phyloP scores from a whole-genome alignment of 2,329 filamentous ascomycete genomes.

The Lasiodiplodia gonubiensis region DNA sequence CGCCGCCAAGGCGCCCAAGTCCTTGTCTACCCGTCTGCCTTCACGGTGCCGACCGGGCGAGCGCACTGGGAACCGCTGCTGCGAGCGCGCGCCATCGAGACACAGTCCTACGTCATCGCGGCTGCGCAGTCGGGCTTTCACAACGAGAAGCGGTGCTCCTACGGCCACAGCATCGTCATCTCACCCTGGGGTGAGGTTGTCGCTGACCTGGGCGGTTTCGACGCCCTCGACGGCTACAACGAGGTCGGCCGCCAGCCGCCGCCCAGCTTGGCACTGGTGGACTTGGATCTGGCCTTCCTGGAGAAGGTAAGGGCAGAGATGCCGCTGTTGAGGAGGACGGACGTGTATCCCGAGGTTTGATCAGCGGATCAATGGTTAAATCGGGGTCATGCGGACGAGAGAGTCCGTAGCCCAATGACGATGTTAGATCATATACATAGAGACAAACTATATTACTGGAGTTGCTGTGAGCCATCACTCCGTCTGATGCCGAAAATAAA shows the following conservation, averaged over 20 bases:
- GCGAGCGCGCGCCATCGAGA: constrained; percentile 83
- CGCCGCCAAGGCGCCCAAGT: constrained; percentile 72
- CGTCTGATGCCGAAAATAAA: too few species aligned
- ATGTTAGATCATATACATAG: too few species aligned
- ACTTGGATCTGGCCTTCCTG: constrained; percentile 64
- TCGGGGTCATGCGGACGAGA: too few species aligned
- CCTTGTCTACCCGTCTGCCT: constrained; percentile 86
- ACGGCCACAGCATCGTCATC: constrained; percentile 84
- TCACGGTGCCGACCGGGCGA: constrained; percentile 82
- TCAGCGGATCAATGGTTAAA: too few species aligned
- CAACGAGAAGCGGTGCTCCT: constrained; percentile 78
- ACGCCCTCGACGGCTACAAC: constrained; percentile 45
- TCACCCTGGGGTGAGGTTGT: constrained; percentile 85
- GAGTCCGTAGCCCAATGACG: too few species aligned
- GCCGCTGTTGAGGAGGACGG: constrained; percentile 61
- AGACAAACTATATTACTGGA: too few species aligned
- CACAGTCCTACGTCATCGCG: constrained; percentile 84
- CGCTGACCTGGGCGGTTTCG: constrained; percentile 64
- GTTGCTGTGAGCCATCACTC: neutral
- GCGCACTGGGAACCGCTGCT: constrained; percentile 87
- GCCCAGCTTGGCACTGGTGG: constrained; percentile 53
- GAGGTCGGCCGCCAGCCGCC: constrained; percentile 38
- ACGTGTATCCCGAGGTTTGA: constrained; percentile 43
- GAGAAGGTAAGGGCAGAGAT: constrained; percentile 62
- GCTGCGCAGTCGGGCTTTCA: constrained; percentile 78